phyloP scores from a whole-genome alignment of 2,329 filamentous ascomycete species.

The Stylonectria norvegica region DNA sequence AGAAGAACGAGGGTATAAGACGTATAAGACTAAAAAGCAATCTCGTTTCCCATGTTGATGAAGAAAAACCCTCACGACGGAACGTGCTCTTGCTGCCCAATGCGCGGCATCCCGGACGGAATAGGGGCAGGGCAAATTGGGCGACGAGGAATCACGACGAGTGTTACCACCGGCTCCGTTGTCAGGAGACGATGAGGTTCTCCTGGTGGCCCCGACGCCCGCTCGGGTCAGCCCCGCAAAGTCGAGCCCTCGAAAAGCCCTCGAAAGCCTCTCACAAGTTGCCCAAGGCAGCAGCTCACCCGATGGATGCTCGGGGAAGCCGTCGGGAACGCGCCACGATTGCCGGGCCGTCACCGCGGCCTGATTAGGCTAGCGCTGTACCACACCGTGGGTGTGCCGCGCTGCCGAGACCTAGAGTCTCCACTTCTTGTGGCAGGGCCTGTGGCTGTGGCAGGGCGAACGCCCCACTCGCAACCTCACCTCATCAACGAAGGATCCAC shows the following conservation, averaged over 20 bases:
- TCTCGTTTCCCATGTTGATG: neutral
- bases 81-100: conserved; percentile 29
- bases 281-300: neutral
- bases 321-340: neutral
- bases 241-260: no score
- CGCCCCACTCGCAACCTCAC: no score
- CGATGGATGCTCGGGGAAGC: neutral
- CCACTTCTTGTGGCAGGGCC: no score
- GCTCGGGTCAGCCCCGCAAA: conserved; percentile 8
- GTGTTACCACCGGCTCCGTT: conserved; percentile 24
- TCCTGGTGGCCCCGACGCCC: no score
- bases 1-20: conserved; percentile 2
- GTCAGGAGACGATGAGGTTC: conserved; percentile 25
- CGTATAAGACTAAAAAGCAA: neutral
- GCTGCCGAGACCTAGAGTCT: no score
- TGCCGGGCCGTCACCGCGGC: neutral
- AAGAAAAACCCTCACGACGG: conserved; percentile 9
- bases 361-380: neutral
- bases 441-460: no score
- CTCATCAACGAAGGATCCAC: no score
- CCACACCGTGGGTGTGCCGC: no score
- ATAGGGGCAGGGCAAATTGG: neutral
- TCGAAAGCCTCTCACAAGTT: no score
- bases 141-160: conserved; percentile 2
- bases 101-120: conserved; percentile 13